A percentile compares a stretch with the other conserved stretches of the same genome.
phyloP scores from a whole-genome alignment of 805 yeast genomes.

The Starmerella floricola region DNA sequence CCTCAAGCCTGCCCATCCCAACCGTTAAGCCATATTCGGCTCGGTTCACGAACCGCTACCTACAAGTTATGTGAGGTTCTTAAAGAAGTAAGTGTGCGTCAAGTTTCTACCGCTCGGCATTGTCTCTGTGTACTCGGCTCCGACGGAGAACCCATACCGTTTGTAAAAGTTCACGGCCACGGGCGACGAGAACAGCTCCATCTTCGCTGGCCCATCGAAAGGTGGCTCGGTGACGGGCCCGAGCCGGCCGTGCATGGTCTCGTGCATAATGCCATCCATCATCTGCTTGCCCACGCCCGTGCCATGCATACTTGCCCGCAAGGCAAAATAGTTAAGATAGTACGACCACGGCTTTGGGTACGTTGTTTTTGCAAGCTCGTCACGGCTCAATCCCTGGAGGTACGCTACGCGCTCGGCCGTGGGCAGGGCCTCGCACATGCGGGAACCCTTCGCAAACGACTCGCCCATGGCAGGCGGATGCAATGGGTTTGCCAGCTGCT shows the following conservation, averaged over 20 bases:
- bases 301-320: constrained; percentile 10
- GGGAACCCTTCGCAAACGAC: constrained; percentile 7
- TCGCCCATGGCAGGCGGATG: constrained; percentile 2
- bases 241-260: not conserved
- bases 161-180: constrained; percentile 11
- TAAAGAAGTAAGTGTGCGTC: constrained; percentile 12
- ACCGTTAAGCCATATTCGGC: no score
- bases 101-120: constrained; percentile 11
- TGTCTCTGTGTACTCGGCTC: not conserved
- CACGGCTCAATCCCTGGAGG: constrained; percentile 5
- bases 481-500: constrained; percentile 4
- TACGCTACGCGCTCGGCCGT: constrained; percentile 6
- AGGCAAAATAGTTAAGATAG: constrained; percentile 7
- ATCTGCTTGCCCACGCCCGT: constrained; percentile 11
- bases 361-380: constrained; percentile 1
- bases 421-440: not conserved
- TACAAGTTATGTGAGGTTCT: constrained; percentile 10
- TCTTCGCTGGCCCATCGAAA: constrained; percentile 16
- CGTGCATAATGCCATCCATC: constrained; percentile 6
- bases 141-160: constrained; percentile 14
- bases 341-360: constrained; percentile 9
- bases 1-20: no score
- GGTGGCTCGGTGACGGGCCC: constrained; percentile 7
- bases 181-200: constrained; percentile 19
- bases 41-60: no score